Base-by-base conservation (phyloP, 164 flowering plant genomes). In the Nymphaea colorata region DNA sequence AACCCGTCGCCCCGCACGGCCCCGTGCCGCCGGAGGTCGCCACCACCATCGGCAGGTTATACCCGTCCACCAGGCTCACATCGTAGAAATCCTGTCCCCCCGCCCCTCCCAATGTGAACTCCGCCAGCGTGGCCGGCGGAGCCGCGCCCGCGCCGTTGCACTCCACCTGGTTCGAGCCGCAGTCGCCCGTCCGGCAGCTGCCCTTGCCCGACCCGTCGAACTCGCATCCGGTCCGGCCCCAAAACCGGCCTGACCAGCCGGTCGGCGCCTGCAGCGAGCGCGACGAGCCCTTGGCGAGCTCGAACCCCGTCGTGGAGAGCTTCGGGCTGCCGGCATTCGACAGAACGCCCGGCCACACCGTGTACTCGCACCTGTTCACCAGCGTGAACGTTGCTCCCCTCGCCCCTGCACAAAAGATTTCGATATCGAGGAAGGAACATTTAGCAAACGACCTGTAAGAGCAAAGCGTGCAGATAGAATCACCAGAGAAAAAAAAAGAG, bases 161-260 rank as follows among this genome's bases (percentile, higher is more conserved):
- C 62, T 86, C 90, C 0, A 84, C 11, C 44, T 78, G 70, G 64
- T 85, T 82, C 41, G 97, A 87, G 61, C 93, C 89, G 69, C 97
- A 91, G 76, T 87, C 97, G 6, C 82, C 98, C 5, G 96, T 89
- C 66, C 83, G 42, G 72, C 98, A 93, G 17, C 79, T 55, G 14
- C 90, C 90, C 10, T 68, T 73, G 12, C 83, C 86, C 0, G 85
- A 76, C n/a, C 67, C 66, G 72, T 88, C 90, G 76, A 86, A 86
- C 5, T 66, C 74, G 82, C 98, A 93, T 57, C 88, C 89, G 10
- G 92, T 89, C 66, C 98, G 72, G 64, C 82, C 97, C 98, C 96
- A 90, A 80, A 90, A 87, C 2, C 96, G 81, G 57, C 96, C 98
- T 3, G 96, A 86, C 98, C 98, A 93, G 5, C 91, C 89, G 0